Evolutionary conservation across 768 basidiomycete species (phyloP), one percentile per base, ranked within the genome.

Genomic region (Russula olivacea): DNA sequence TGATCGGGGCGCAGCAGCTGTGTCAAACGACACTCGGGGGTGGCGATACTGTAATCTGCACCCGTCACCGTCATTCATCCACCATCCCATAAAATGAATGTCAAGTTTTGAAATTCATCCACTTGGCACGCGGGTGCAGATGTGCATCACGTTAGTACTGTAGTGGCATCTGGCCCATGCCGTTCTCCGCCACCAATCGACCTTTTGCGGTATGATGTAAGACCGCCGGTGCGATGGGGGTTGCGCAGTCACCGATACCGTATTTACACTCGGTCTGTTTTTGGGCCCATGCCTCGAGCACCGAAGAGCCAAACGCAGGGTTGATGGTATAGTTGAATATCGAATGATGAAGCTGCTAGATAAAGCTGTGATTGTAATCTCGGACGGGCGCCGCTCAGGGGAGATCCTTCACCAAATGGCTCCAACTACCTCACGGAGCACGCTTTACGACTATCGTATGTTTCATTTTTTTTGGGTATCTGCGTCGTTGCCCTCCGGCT

Each of bases 361-460:
- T 58, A 40, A 38, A 58, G 47, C 49, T 50, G 57, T 58, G 57
- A 49, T 50, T 49, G 58, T 51, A 38, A 41, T 55, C 55, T 55
- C 28, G 55, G 30, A 41, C 28, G 58, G 36, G 36, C 58, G 48
- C 58, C 58, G 58, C 36, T 50, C 58, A 58, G 38, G 49, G 36
- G 58, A 8, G 5, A 19, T 28, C n/a, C n/a, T n/a, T n/a, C n/a
- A n/a, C n/a, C n/a, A 0, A n/a, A 19, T 28, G n/a, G 11, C 23
- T 23, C 56, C 45, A 36, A 11, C 32, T 8, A 4, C 34, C n/a
- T 48, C 47, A 45, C 45, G 12, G 21, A 40, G 28, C 4, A 12
- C 9, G 41, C 55, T 55, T 55, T 55, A 10, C 40, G 47, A 8
- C 12, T n/a, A n/a, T n/a, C n/a, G n/a, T n/a, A 23, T 15, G 19